Evolutionary conservation across 176 grass and related monocot genomes (phyloP).

Genomic region (Echinochloa phyllopogon): DNA sequence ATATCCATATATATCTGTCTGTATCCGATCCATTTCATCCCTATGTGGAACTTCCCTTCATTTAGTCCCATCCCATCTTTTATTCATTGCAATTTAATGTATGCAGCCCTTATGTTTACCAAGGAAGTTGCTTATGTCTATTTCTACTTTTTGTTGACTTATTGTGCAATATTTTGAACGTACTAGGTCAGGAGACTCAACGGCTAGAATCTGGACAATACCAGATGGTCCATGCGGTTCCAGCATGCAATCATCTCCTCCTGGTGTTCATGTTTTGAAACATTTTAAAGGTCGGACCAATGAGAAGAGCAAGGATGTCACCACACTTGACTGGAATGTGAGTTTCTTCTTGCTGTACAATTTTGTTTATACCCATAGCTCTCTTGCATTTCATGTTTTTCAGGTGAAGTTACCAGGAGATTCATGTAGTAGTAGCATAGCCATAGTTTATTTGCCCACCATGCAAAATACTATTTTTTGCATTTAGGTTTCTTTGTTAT

Average conservation of each 20-base stretch:
- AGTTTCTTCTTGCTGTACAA: slow-evolving; percentile 35
- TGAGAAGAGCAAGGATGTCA: slow-evolving; percentile 99
- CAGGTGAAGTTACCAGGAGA: background rate
- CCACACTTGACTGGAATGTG: slow-evolving; percentile 98
- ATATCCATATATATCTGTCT: no score
- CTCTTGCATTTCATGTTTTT: background rate
- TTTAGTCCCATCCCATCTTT: background rate
- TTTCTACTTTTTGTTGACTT: slow-evolving; percentile 13
- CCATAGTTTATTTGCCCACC: background rate
- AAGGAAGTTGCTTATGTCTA: background rate
- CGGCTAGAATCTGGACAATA: slow-evolving; percentile 98
- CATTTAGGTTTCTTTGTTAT: background rate
- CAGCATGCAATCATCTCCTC: slow-evolving; percentile 56
- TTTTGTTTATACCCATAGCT: background rate
- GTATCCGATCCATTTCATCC: no score
- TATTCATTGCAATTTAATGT: slow-evolving; percentile 27
- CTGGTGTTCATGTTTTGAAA: slow-evolving; percentile 88
- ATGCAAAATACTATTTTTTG: slow-evolving; percentile 12
- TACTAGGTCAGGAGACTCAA: slow-evolving; percentile 94
- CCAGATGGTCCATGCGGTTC: slow-evolving; percentile 88
- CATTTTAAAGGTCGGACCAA: slow-evolving; percentile 91
- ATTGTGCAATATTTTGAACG: slow-evolving; percentile 38
- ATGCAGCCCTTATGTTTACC: background rate
- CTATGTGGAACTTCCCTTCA: background rate
- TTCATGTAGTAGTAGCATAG: background rate